Evolutionary conservation across 2,329 filamentous ascomycete genomes (phyloP).

Genomic region (Cytospora piceicola): DNA sequence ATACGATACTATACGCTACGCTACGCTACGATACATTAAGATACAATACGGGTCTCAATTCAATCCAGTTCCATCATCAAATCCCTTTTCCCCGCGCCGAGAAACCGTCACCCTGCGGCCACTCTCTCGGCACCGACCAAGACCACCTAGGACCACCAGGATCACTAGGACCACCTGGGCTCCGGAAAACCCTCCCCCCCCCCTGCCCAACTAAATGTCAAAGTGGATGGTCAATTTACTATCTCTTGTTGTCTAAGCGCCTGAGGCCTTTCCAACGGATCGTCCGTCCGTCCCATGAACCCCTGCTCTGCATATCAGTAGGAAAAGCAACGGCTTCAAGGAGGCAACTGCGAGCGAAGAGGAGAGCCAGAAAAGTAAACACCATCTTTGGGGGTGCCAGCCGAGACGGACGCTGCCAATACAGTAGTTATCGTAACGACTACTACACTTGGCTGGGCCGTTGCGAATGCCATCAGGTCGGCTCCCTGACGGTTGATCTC

Average conservation of each 20-base stretch:
- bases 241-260: not conserved
- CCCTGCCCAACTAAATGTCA: not conserved
- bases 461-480: constrained; percentile 26
- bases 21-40: too few relatives aligned
- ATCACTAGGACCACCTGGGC: too few relatives aligned
- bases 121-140: not conserved
- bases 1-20: too few relatives aligned
- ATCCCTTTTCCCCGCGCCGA: constrained; percentile 16
- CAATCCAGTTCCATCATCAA: not conserved
- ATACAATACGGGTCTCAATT: not conserved
- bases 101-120: not conserved
- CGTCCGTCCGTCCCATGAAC: not conserved
- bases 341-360: not conserved
- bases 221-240: not conserved
- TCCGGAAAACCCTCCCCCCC: too few relatives aligned
- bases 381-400: not conserved
- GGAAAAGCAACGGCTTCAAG: not conserved
- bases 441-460: constrained; percentile 2
- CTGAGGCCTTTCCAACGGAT: not conserved
- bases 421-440: not conserved
- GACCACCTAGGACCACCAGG: not conserved
- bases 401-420: not conserved
- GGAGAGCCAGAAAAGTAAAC: constrained; percentile 4
- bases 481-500: constrained; percentile 22
- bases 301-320: constrained; percentile 2